Conservation (phyloP, 202 grass and related monocot species). For the Carex arenaria region DNA sequence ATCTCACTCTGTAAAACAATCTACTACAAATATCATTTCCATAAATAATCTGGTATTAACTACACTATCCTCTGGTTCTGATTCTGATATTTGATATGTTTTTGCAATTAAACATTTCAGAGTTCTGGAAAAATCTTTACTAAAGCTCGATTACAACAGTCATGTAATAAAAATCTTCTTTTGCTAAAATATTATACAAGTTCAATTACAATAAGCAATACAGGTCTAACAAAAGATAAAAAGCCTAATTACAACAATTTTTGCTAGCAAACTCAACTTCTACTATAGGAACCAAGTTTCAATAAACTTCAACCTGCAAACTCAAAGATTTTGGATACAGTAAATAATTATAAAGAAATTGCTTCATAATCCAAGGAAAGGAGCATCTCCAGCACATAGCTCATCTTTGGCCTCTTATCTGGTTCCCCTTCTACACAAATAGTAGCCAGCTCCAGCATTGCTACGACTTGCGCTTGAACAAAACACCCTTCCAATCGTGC, state of each 20-base stretch:
- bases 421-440: conserved; percentile 45
- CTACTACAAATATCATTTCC: not conserved
- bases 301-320: not conserved
- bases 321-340: not conserved
- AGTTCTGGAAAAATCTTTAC: not conserved
- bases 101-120: not conserved
- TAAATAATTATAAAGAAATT: not conserved
- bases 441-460: conserved; percentile 28
- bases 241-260: not conserved
- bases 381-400: conserved; percentile 32
- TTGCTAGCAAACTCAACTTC: not conserved
- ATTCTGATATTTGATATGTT: not conserved
- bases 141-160: not conserved
- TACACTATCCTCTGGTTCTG: not conserved
- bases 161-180: not conserved
- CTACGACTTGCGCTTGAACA: conserved; percentile 9
- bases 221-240: not conserved
- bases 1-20: not conserved
- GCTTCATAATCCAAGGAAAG: conserved; percentile 31
- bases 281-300: not conserved
- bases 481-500: conserved; percentile 21
- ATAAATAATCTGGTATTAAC: not conserved
- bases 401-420: conserved; percentile 38
- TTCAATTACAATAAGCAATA: not conserved
- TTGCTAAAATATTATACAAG: not conserved